Evolutionary conservation across 495 filamentous ascomycete genomes (phyloP).

Genomic region (Parathielavia appendiculata): DNA sequence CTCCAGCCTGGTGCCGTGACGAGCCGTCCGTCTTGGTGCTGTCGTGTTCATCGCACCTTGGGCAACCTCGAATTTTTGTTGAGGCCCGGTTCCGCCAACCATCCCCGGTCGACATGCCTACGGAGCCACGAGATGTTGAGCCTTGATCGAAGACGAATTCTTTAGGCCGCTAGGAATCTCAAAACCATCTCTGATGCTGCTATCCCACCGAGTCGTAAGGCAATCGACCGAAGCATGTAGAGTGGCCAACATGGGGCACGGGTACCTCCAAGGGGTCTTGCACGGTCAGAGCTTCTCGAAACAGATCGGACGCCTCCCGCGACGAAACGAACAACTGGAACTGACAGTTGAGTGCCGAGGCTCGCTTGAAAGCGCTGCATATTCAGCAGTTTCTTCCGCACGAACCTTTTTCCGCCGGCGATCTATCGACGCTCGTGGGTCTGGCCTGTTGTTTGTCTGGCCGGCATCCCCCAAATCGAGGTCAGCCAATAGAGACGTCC

Average conservation of each 20-base stretch:
- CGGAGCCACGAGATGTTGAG: too few relatives aligned
- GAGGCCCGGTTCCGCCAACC: too few relatives aligned
- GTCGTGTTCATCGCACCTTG: not conserved
- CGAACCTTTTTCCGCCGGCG: not conserved
- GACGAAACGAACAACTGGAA: not conserved
- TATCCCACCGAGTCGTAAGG: not conserved
- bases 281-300: not conserved
- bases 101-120: too few relatives aligned
- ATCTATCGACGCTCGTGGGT: slow-evolving; percentile 5
- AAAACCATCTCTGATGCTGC: not conserved
- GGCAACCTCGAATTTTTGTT: too few relatives aligned
- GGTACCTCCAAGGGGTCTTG: slow-evolving; percentile 3
- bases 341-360: not conserved
- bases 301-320: not conserved
- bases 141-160: too few relatives aligned
- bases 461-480: slow-evolving; percentile 18
- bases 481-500: slow-evolving; percentile 27
- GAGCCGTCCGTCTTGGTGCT: slow-evolving; percentile 2
- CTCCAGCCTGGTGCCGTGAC: not conserved
- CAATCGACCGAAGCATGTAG: not conserved
- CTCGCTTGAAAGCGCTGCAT: not conserved
- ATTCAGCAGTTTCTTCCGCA: too few relatives aligned
- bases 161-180: not conserved
- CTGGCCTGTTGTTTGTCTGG: not conserved
- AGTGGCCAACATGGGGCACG: not conserved